These are phyloP conservation scores for Candida albicans DNA, from an alignment of 1,139 yeast genomes.

Conservation along the genomic window DNA sequence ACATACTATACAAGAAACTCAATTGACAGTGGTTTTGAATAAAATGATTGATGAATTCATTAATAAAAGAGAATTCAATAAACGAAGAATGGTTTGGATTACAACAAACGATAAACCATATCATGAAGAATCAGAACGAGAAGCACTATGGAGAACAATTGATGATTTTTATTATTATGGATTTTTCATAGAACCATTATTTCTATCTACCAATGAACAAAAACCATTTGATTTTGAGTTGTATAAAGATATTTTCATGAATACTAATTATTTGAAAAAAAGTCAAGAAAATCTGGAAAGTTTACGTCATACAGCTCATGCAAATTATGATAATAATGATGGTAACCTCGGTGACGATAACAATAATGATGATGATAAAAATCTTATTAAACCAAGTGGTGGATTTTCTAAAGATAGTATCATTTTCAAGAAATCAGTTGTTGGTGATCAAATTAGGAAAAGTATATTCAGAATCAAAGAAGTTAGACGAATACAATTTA, in stretches of 20 bases:
- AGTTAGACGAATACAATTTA: conserved; percentile 61
- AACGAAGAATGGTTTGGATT: conserved; percentile 42
- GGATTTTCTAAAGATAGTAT: conserved; percentile 14
- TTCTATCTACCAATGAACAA: conserved; percentile 33
- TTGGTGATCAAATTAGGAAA: conserved; percentile 26
- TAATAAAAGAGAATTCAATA: conserved; percentile 31
- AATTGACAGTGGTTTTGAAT: conserved; percentile 23
- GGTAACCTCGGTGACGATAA: too few species aligned
- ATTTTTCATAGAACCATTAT: conserved; percentile 63
- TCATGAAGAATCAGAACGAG: conserved; percentile 24
- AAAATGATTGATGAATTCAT: conserved; percentile 37
- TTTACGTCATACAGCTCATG: too few species aligned
- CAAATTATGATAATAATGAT: conserved; percentile 9
- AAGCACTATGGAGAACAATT: conserved; percentile 55
- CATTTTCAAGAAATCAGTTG: conserved; percentile 12
- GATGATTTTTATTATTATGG: conserved; percentile 56
- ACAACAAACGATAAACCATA: conserved; percentile 44
- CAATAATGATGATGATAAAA: conserved; percentile 11
- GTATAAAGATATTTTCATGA: conserved; percentile 57
- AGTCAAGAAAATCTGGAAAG: conserved; percentile 5
- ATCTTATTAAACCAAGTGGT: conserved; percentile 9
- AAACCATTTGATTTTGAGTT: conserved; percentile 49
- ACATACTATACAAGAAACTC: conserved; percentile 14
- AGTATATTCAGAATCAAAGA: conserved; percentile 57
- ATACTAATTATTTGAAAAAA: conserved; percentile 35